A percentile compares a stretch with the other conserved stretches of the same genome.
Evolutionary conservation across 2,329 filamentous ascomycete species (phyloP).

Genomic region (Monilinia fructigena): DNA sequence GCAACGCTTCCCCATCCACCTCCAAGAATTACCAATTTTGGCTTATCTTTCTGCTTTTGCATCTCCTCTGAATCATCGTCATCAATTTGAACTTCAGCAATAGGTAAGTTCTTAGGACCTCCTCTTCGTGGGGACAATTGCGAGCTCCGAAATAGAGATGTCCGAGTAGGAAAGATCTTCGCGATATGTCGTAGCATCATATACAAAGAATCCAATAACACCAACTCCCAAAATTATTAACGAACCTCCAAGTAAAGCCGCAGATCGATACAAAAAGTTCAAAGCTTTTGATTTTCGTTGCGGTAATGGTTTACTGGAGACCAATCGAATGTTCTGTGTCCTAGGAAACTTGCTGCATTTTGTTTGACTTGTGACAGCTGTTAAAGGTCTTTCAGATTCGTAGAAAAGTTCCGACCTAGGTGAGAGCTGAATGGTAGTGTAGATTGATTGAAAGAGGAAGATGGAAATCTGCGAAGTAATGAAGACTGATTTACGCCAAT

Average conservation of each 20-base stretch:
- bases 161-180: conserved; percentile 66
- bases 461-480: conserved; percentile 19
- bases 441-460: neutral
- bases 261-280: conserved; percentile 65
- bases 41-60: conserved; percentile 76
- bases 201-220: conserved; percentile 84
- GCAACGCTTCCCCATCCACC: conserved; percentile 95
- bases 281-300: conserved; percentile 49
- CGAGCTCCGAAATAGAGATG: conserved; percentile 79
- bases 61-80: conserved; percentile 78
- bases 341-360: conserved; percentile 21
- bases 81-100: conserved; percentile 82
- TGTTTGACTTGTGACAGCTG: conserved; percentile 9
- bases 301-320: conserved; percentile 55
- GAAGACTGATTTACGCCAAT: conserved; percentile 19
- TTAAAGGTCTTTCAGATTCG: neutral
- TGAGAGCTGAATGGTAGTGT: neutral
- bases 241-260: conserved; percentile 73
- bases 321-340: conserved; percentile 29
- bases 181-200: conserved; percentile 88
- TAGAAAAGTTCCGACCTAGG: conserved; percentile 4
- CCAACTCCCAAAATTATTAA: conserved; percentile 66
- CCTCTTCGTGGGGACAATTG: conserved; percentile 75
- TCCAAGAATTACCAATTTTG: conserved; percentile 85
- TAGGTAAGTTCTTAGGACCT: conserved; percentile 92